These are phyloP conservation scores for Cadophora sp. DNA, from an alignment of 2,329 filamentous ascomycete genomes.

Conservation along the genomic window DNA sequence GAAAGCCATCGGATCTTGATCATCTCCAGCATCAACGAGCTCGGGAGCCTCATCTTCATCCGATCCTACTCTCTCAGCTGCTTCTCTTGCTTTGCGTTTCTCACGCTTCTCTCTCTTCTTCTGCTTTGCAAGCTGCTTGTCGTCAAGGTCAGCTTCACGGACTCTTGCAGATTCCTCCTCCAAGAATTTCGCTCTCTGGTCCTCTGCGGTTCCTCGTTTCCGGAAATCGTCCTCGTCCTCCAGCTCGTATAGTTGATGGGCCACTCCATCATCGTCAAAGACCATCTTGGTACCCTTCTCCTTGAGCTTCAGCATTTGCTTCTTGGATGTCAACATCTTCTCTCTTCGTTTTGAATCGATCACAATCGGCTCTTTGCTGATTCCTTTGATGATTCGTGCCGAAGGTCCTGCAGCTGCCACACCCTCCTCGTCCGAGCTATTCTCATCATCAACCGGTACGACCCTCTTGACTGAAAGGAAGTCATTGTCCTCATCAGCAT, in stretches of 20 bases:
- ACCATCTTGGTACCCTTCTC: slow-evolving; percentile 84
- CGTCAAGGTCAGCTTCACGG: slow-evolving; percentile 75
- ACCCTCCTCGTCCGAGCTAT: slow-evolving; percentile 51
- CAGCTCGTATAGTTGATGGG: slow-evolving; percentile 87
- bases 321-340: slow-evolving; percentile 94
- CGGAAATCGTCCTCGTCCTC: slow-evolving; percentile 84
- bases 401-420: slow-evolving; percentile 49
- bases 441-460: slow-evolving; percentile 70
- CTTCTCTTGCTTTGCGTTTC: slow-evolving; percentile 73
- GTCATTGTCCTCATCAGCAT: slow-evolving; percentile 75
- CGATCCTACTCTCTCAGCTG: slow-evolving; percentile 55
- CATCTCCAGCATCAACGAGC: slow-evolving; percentile 48
- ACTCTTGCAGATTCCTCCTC: slow-evolving; percentile 76
- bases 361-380: slow-evolving; percentile 75
- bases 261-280: slow-evolving; percentile 89
- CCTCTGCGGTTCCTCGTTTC: slow-evolving; percentile 75
- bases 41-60: slow-evolving; percentile 40
- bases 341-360: slow-evolving; percentile 95
- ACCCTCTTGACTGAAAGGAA: slow-evolving; percentile 91
- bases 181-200: slow-evolving; percentile 79
- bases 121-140: slow-evolving; percentile 81
- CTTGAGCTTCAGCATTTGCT: slow-evolving; percentile 90
- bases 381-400: slow-evolving; percentile 68
- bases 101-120: slow-evolving; percentile 79
- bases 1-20: slow-evolving; percentile 63